Percentiles rank a stretch among this genome's conserved stretches.
These are phyloP conservation scores for Magnolia kwangsiensis DNA, from an alignment of 164 flowering plant species.

Conservation along the genomic window DNA sequence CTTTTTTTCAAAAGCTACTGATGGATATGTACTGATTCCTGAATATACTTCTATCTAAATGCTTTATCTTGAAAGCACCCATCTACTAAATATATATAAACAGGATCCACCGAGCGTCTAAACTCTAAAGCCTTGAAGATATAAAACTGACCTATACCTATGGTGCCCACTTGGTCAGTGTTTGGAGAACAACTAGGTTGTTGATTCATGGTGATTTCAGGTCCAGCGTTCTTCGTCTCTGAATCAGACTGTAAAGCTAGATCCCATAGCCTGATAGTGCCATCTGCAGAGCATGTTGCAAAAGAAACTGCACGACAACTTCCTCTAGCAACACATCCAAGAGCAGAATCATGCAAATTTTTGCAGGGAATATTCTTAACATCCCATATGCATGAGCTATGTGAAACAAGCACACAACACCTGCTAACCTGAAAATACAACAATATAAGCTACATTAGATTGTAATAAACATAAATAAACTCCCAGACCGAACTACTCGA, in stretches of 20 bases:
- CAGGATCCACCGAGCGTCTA: neutral
- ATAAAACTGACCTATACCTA: slow-evolving; percentile 39
- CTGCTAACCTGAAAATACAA: slow-evolving; percentile 48
- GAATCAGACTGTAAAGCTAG: slow-evolving; percentile 31
- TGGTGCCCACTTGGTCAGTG: slow-evolving; percentile 20
- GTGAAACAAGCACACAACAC: slow-evolving; percentile 54
- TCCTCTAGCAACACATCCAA: slow-evolving; percentile 64
- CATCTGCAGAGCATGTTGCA: slow-evolving; percentile 81
- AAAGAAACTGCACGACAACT: slow-evolving; percentile 67
- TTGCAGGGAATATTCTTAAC: slow-evolving; percentile 59
- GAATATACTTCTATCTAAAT: too few species aligned
- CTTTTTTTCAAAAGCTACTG: too few species aligned
- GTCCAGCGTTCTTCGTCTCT: slow-evolving; percentile 13
- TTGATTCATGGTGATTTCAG: slow-evolving; percentile 9
- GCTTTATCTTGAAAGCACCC: neutral
- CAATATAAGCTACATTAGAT: slow-evolving; percentile 1
- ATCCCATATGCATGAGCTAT: slow-evolving; percentile 77
- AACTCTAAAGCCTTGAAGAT: neutral
- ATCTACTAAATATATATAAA: neutral
- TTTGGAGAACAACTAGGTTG: slow-evolving; percentile 11
- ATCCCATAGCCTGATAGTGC: slow-evolving; percentile 74
- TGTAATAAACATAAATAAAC: too few species aligned
- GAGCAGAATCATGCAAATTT: slow-evolving; percentile 54
- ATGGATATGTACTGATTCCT: too few species aligned
- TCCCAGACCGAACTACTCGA: too few species aligned